Base-by-base conservation (phyloP, 2,329 filamentous ascomycete species). In the Colletotrichum sp. region DNA sequence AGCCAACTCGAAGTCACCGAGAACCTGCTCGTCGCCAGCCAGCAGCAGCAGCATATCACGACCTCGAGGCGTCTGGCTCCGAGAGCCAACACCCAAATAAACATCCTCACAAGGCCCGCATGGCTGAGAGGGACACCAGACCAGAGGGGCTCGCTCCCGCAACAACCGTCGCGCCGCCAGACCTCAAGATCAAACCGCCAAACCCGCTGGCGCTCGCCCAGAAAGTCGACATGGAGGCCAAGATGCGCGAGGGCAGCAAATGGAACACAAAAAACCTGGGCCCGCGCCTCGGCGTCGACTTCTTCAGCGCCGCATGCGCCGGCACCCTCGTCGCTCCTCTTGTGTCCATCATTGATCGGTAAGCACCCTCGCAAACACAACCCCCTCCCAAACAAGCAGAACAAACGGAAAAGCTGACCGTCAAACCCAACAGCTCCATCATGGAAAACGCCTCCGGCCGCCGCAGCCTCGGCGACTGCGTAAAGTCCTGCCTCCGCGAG, bases 281-380 rank as follows among this genome's bases (percentile, higher is more conserved):
- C 16, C 83, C 89, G 78, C 90, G 95, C 68, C 81, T 97, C 15
- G 91, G 88, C 58, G 90, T 92, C 18, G 95, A 98, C 86, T 84
- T 91, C 27, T 84, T 90, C 60, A 93, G 93, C 80, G 96, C 95
- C 2, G 89, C 91, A 3, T 90, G 91, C 61, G 95, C 96, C 13
- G 95, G 94, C 3, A 90, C 90, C 8, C 86, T 97, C 76, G 94
- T 98, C 64, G 95, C 96, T 70, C 96, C 96, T 2, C 83, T 97
- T 52, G 96, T 98, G 77, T 94, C 94, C 48, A 93, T 97, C 78
- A 97, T 98, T 84, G 96, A 98, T 84, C 92, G 94, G 94, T 96
- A 87, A 58, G 78, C 58, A 67, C 18, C 43, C 10, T 52, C 43
- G 1, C n/a, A 22, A 52, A 22, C n/a, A 22, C n/a, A 52, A 67